Evolutionary conservation across 1,284 basidiomycete genomes (phyloP).

Genomic region (Ustilago cynodontis): DNA sequence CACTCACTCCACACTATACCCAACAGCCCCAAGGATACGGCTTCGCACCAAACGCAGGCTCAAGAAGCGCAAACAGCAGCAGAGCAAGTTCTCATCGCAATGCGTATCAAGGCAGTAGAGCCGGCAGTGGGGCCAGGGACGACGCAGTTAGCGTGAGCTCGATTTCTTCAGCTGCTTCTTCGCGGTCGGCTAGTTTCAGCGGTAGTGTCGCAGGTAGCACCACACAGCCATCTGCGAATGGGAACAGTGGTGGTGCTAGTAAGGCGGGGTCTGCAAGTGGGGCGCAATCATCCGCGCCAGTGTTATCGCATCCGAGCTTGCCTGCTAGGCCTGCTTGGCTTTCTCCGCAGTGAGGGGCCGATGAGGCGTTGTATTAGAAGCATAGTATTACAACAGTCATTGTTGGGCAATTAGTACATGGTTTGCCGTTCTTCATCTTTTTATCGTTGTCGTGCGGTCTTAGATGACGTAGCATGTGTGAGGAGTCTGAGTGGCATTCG

Average conservation of each 20-base stretch:
- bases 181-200: slow-evolving; percentile 34
- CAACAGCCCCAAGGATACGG: not conserved
- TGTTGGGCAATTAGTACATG: not conserved
- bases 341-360: not conserved
- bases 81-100: slow-evolving; percentile 34
- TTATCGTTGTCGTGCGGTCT: not conserved
- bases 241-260: not conserved
- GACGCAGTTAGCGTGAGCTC: slow-evolving; percentile 33
- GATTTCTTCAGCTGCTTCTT: slow-evolving; percentile 26
- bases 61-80: slow-evolving; percentile 28
- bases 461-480: not conserved
- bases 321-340: slow-evolving; percentile 46
- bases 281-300: not conserved
- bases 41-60: not conserved
- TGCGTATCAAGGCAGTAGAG: not conserved
- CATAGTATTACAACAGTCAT: not conserved
- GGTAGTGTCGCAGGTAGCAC: slow-evolving; percentile 14
- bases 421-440: not conserved
- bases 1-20: slow-evolving; percentile 13
- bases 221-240: not conserved
- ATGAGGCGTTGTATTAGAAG: not conserved
- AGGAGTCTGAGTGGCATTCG: too few relatives aligned
- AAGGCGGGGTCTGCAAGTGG: not conserved
- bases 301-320: slow-evolving; percentile 33
- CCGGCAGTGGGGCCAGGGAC: slow-evolving; percentile 8